Evolutionary conservation across 257 asterid genomes (phyloP).

Genomic region (Dorcoceras hygrometricum): DNA sequence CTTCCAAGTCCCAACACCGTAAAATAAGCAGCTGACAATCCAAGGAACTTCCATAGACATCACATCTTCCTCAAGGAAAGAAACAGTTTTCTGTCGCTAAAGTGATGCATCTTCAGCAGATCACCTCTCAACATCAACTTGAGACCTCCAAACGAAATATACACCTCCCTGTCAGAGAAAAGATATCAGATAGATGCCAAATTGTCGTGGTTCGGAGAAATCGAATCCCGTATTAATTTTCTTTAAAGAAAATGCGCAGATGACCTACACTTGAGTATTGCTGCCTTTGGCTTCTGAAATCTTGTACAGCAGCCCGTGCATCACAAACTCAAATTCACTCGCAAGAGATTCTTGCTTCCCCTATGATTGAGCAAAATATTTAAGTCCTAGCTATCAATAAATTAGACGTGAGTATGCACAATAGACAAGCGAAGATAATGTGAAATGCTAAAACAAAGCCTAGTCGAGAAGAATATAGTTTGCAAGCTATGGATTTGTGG

Average conservation of each 20-base stretch:
- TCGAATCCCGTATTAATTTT: not conserved
- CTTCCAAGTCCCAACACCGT: not conserved
- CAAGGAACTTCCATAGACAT: slow-evolving; percentile 17
- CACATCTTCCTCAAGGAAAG: slow-evolving; percentile 79
- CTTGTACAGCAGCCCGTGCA: not conserved
- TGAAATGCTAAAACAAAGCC: not conserved
- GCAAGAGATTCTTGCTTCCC: not conserved
- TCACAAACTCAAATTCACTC: not conserved
- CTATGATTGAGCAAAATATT: not conserved
- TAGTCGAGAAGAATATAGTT: not conserved
- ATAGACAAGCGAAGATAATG: not conserved
- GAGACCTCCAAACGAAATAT: slow-evolving; percentile 88
- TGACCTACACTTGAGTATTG: not conserved
- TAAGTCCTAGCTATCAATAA: not conserved
- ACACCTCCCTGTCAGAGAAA: slow-evolving; percentile 47
- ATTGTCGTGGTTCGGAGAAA: not conserved
- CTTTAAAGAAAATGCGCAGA: not conserved
- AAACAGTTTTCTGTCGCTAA: slow-evolving; percentile 65
- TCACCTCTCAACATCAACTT: slow-evolving; percentile 71
- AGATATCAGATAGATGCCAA: slow-evolving; percentile 6
- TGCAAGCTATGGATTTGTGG: not conserved
- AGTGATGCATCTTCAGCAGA: slow-evolving; percentile 49
- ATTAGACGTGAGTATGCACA: not conserved
- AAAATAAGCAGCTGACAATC: not conserved
- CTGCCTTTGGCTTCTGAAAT: not conserved